Evolutionary conservation across 1,284 basidiomycete species (phyloP).

Genomic region (Cryptococcus maquisensis): DNA sequence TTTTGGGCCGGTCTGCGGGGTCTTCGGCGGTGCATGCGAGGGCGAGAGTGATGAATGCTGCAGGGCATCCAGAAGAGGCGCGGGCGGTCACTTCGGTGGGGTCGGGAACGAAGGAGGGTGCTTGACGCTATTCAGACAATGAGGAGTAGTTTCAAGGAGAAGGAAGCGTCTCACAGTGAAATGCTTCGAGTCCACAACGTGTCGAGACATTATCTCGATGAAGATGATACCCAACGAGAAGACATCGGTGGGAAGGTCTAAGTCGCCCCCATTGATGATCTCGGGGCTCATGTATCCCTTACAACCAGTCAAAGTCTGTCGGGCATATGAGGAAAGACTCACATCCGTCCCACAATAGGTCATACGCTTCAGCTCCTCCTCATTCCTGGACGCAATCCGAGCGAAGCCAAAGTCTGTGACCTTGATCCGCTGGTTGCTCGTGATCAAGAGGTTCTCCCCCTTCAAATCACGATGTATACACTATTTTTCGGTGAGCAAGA

Average conservation of each 20-base stretch:
- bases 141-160: neutral
- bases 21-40: slow-evolving; percentile 72
- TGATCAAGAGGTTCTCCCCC: slow-evolving; percentile 93
- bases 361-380: slow-evolving; percentile 82
- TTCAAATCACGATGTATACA: slow-evolving; percentile 75
- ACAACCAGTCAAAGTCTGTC: slow-evolving; percentile 2
- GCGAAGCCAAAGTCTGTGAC: slow-evolving; percentile 91
- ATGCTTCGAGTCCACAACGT: slow-evolving; percentile 67
- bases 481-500: slow-evolving; percentile 18
- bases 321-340: slow-evolving; percentile 30
- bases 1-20: slow-evolving; percentile 67
- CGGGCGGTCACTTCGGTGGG: slow-evolving; percentile 64
- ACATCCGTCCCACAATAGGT: slow-evolving; percentile 98
- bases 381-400: slow-evolving; percentile 78
- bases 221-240: slow-evolving; percentile 90
- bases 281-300: slow-evolving; percentile 65
- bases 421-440: slow-evolving; percentile 87
- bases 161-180: slow-evolving; percentile 56
- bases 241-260: slow-evolving; percentile 88
- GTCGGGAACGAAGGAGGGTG: slow-evolving; percentile 76
- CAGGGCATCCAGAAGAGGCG: slow-evolving; percentile 72
- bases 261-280: slow-evolving; percentile 84
- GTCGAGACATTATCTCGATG: slow-evolving; percentile 82
- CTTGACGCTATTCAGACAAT: slow-evolving; percentile 53
- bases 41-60: slow-evolving; percentile 69